A percentile compares a stretch with the other conserved stretches of the same genome.
phyloP scores from a whole-genome alignment of 345 rosid genomes.

The Chamaenerion angustifolium region DNA sequence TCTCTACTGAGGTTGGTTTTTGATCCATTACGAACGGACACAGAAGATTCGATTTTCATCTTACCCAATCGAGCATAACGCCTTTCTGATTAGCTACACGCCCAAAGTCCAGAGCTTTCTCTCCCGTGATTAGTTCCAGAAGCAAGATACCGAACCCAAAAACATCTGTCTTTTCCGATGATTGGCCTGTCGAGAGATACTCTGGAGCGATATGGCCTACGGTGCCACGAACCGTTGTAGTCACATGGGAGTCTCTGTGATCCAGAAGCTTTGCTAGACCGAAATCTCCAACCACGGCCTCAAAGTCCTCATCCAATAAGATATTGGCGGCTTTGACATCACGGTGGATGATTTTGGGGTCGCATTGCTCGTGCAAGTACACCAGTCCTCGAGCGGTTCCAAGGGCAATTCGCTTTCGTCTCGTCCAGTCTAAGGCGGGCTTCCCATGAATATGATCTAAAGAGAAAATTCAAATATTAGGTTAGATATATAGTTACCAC shows the following conservation, averaged over 20 bases:
- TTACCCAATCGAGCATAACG: slow-evolving; percentile 93
- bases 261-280: slow-evolving; percentile 95
- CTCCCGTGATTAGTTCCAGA: slow-evolving; percentile 85
- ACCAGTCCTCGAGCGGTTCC: slow-evolving; percentile 86
- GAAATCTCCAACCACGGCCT: slow-evolving; percentile 95
- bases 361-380: slow-evolving; percentile 89
- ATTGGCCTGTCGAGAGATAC: slow-evolving; percentile 84
- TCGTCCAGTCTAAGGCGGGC: slow-evolving; percentile 79
- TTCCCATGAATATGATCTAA: slow-evolving; percentile 53
- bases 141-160: slow-evolving; percentile 90
- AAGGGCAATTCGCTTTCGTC: slow-evolving; percentile 68
- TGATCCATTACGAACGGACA: too few species aligned
- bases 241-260: slow-evolving; percentile 87
- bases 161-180: slow-evolving; percentile 86
- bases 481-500: neutral
- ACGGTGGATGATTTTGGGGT: slow-evolving; percentile 85
- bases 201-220: slow-evolving; percentile 94
- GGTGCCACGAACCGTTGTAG: slow-evolving; percentile 90
- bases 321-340: slow-evolving; percentile 98
- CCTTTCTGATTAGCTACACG: slow-evolving; percentile 81
- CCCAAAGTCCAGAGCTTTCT: slow-evolving; percentile 80
- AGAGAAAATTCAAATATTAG: slow-evolving; percentile 1
- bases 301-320: slow-evolving; percentile 76
- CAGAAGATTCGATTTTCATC: neutral
- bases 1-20: too few species aligned